A percentile compares a stretch with the other conserved stretches of the same genome.
Evolutionary conservation across 2,329 filamentous ascomycete genomes (phyloP).

Genomic region (Aspergillus sp.): DNA sequence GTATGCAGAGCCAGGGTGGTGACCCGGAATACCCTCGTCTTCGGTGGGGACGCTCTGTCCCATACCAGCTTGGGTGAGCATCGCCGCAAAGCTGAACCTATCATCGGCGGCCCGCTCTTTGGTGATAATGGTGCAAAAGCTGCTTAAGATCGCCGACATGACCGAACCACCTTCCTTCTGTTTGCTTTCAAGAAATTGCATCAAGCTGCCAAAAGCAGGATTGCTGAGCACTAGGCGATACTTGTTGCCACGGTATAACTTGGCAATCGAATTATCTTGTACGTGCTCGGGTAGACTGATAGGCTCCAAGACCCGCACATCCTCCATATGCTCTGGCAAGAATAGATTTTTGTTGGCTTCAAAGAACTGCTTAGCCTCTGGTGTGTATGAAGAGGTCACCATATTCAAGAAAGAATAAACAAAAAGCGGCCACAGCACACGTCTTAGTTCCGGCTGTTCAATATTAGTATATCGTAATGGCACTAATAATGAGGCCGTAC

Average conservation of each 20-base stretch:
- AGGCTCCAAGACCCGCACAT: conserved; percentile 71
- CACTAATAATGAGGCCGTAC: conserved; percentile 43
- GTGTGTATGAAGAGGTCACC: conserved; percentile 67
- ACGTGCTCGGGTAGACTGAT: conserved; percentile 77
- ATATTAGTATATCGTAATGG: conserved; percentile 10
- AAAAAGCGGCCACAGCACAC: conserved; percentile 89
- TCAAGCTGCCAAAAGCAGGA: conserved; percentile 76
- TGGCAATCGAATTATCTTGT: conserved; percentile 71
- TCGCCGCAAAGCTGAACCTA: conserved; percentile 58
- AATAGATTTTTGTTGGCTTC: conserved; percentile 68
- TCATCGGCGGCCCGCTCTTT: conserved; percentile 60
- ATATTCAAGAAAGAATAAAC: conserved; percentile 89
- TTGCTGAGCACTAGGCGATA: conserved; percentile 89
- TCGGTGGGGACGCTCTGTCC: conserved; percentile 61
- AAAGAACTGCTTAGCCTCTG: conserved; percentile 74
- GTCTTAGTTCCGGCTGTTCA: conserved; percentile 74
- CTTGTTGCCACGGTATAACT: conserved; percentile 79
- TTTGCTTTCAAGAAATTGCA: conserved; percentile 88
- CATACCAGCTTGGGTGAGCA: conserved; percentile 56
- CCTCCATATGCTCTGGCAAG: conserved; percentile 74
- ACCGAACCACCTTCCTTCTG: conserved; percentile 75
- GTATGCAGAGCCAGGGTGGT: conserved; percentile 64
- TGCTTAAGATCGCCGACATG: conserved; percentile 70
- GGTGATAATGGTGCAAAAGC: conserved; percentile 58
- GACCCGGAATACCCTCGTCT: conserved; percentile 68